Evolutionary conservation across 768 basidiomycete species (phyloP).

Genomic region (Lepiota brunneoincarnata): DNA sequence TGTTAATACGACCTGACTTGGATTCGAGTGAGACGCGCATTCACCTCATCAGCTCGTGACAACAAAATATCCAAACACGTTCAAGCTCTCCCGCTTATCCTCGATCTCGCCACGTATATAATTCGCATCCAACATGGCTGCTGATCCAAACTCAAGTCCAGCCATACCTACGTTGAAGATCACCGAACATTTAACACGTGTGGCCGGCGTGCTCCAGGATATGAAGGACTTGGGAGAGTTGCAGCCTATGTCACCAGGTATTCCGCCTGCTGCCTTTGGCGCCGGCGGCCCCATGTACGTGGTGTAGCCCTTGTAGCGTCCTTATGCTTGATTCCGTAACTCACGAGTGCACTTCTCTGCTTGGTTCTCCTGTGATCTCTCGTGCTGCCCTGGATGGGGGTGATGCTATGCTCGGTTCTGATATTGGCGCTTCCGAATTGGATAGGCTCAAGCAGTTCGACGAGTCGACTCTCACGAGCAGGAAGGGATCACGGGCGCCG

Average conservation of each 20-base stretch:
- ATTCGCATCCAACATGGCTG: slow-evolving; percentile 19
- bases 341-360: neutral
- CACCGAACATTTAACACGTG: slow-evolving; percentile 45
- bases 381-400: neutral
- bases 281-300: slow-evolving; percentile 76
- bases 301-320: neutral
- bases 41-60: slow-evolving; percentile 3
- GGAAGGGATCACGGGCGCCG: slow-evolving; percentile 67
- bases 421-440: neutral
- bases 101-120: slow-evolving; percentile 12
- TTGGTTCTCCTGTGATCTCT: neutral
- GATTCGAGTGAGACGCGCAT: neutral
- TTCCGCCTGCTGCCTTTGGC: slow-evolving; percentile 62
- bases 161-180: slow-evolving; percentile 28
- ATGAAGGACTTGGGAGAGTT: slow-evolving; percentile 38
- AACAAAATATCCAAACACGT: slow-evolving; percentile 4
- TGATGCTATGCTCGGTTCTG: neutral
- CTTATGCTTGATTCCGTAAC: neutral
- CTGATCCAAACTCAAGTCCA: slow-evolving; percentile 20
- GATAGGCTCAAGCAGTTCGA: slow-evolving; percentile 78
- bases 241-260: slow-evolving; percentile 35
- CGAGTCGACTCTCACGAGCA: slow-evolving; percentile 66
- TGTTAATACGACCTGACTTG: slow-evolving; percentile 7
- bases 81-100: slow-evolving; percentile 13
- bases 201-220: slow-evolving; percentile 49